Base-by-base conservation (phyloP, 148 eudicot genomes). In the Fagopyrum esculentum region DNA sequence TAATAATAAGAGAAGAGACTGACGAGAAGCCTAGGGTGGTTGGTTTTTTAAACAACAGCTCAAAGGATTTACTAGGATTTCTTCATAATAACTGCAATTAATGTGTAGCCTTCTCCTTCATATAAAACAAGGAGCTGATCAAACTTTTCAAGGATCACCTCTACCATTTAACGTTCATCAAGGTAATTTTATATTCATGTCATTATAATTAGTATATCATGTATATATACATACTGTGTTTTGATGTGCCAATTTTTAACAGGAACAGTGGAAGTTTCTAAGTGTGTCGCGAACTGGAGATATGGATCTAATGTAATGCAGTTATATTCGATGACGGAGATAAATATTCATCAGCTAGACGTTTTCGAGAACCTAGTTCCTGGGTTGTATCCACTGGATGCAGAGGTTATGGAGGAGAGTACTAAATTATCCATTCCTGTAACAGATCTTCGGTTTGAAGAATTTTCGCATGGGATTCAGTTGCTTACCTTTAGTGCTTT, bases 361-460 rank as follows among this genome's bases (percentile, higher is more conserved):
- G 79, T 63, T 45, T 88, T 78, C 73, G 91, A 91, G 70, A 95
- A 95, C 71, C 77, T 84, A 73, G 92, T 89, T 51, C 81, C 92
- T 19, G 94, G 87, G 26, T 55, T 81, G 35, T 92, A 86, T 75
- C 79, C 76, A 68, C 90, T 95, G 80, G 98, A 95, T 75, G 82
- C 95, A 59, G 96, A 92, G 82, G 86, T 95, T 77, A 61, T 89
- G 10, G 89, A 89, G 76, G 85, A 80, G 63, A 90, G 89, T 26
- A 86, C 91, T 49, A 84, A 90, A 68, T 80, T 95, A 74, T 84
- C 91, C 15, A 86, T 90, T 77, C 99, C 99, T 72, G 79, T 92
- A 43, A 77, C 89, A 60, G 98, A 92, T 84, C 73, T 95, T 75
- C 63, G 61, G 56, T 87, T 87, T 76, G 77, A 73, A 78, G 87